phyloP scores from a whole-genome alignment of 805 yeast genomes.

The Ogataea dorogensis region DNA sequence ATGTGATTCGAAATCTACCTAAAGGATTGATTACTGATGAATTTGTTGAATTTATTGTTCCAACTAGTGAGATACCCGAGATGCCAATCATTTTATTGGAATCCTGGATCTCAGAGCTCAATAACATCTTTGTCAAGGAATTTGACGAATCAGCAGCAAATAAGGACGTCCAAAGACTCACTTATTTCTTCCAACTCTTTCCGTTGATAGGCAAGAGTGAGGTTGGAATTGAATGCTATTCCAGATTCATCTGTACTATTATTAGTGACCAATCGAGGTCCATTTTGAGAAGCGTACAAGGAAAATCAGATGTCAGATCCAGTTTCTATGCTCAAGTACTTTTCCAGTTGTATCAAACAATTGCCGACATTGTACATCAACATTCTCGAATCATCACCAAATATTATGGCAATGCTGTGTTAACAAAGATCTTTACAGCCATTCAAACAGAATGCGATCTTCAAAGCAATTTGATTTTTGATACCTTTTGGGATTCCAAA shows the following conservation, averaged over 20 bases:
- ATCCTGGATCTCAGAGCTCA: conserved; percentile 60
- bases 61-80: conserved; percentile 83
- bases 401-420: conserved; percentile 66
- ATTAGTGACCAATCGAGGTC: conserved; percentile 76
- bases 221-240: conserved; percentile 75
- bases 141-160: conserved; percentile 69
- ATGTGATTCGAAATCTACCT: conserved; percentile 53
- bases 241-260: conserved; percentile 81
- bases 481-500: conserved; percentile 77
- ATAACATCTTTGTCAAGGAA: conserved; percentile 52
- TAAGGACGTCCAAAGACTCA: conserved; percentile 65
- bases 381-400: conserved; percentile 76
- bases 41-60: conserved; percentile 79
- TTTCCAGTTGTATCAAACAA: conserved; percentile 73
- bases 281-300: conserved; percentile 50
- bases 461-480: conserved; percentile 87
- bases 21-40: conserved; percentile 52
- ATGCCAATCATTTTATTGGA: conserved; percentile 58
- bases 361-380: conserved; percentile 80
- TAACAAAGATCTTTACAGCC: conserved; percentile 63
- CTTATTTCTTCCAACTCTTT: conserved; percentile 79
- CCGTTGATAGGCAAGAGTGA: conserved; percentile 77
- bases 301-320: conserved; percentile 35
- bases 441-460: conserved; percentile 88
- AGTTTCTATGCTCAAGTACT: conserved; percentile 61